Conservation (phyloP, 345 rosid species). For the Nephelium lappaceum region DNA sequence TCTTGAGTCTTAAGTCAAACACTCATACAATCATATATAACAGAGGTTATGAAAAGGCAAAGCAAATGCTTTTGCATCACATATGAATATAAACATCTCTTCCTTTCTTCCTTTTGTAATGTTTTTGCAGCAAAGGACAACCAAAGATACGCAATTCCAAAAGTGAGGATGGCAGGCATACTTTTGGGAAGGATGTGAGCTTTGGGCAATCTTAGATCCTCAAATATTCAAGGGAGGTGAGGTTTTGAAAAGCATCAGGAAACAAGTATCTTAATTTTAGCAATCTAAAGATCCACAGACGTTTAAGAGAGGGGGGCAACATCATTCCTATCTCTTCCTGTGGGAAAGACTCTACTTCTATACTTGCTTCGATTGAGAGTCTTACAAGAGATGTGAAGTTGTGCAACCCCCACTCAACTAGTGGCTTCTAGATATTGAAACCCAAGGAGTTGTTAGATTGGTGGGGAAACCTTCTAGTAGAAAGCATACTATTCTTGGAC, state of each 20-base stretch:
- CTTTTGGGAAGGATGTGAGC: slow-evolving; percentile 17
- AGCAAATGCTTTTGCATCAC: too few relatives aligned
- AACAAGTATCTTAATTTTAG: slow-evolving; percentile 14
- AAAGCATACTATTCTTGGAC: background rate
- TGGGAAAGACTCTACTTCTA: slow-evolving; percentile 22
- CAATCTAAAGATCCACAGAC: slow-evolving; percentile 9
- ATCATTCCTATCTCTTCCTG: slow-evolving; percentile 12
- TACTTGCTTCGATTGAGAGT: background rate
- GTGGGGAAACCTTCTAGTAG: background rate
- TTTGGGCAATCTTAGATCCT: slow-evolving; percentile 14
- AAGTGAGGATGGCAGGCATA: slow-evolving; percentile 17
- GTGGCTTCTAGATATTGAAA: background rate
- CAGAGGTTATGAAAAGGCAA: too few relatives aligned
- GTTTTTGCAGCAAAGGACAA: slow-evolving; percentile 19
- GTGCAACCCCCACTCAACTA: slow-evolving; percentile 4
- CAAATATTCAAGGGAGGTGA: slow-evolving; percentile 23
- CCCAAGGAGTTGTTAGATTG: background rate
- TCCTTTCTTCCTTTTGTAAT: slow-evolving; percentile 22
- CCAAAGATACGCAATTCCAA: slow-evolving; percentile 5
- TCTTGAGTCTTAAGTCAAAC: too few relatives aligned
- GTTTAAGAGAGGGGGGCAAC: slow-evolving; percentile 18
- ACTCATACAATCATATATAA: too few relatives aligned
- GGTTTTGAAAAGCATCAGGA: slow-evolving; percentile 21
- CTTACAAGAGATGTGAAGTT: background rate
- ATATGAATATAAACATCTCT: too few relatives aligned